Base-by-base conservation (phyloP, 345 rosid species). In the Gossypium anomalum region DNA sequence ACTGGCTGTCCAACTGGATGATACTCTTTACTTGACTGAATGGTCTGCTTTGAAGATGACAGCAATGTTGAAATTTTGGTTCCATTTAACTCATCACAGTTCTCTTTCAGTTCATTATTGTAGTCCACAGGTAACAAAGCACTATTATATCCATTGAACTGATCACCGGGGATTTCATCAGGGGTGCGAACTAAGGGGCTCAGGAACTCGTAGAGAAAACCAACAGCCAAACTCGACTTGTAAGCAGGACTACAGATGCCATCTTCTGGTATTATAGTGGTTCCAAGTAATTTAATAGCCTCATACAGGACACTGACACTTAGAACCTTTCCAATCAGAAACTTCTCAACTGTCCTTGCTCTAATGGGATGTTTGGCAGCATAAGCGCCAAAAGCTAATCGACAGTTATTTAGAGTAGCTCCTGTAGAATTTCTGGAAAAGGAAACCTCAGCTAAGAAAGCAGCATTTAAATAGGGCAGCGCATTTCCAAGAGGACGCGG, bases 401-500 rank as follows among this genome's bases (percentile, higher is more conserved):
- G 75, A 76, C 97, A 92, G 64, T 76, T 79, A 29, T 84, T 82
- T 41, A 94, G 52, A 65, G 22, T 64, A 41, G 79, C 73, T 49
- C 75, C 84, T 79, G 80, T 73, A 73, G 81, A 77, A 74, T 78
- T 61, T 67, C 79, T 75, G 52, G 73, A 79, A 56, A 59, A 48
- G 29, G 89, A 81, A 67, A 89, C 83, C 75, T 89, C 78, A 13
- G 92, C 97, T 78, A 84, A 77, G 81, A 94, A 87, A 78, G 97
- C 92, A 61, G 97, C 97, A 78, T 87, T 92, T 69, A 87, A 27
- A 80, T 91, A 85, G 3, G 98, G 80, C 79, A 94, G 83, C 10
- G 97, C 90, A 76, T 86, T 94, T 78, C 97, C 98, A 47, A 83
- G 79, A 67, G 95, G 90, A 48, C 92, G 81, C 43, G 91, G 87